Base-by-base conservation (phyloP, 441 rosid genomes). In the Brassica balearica region DNA sequence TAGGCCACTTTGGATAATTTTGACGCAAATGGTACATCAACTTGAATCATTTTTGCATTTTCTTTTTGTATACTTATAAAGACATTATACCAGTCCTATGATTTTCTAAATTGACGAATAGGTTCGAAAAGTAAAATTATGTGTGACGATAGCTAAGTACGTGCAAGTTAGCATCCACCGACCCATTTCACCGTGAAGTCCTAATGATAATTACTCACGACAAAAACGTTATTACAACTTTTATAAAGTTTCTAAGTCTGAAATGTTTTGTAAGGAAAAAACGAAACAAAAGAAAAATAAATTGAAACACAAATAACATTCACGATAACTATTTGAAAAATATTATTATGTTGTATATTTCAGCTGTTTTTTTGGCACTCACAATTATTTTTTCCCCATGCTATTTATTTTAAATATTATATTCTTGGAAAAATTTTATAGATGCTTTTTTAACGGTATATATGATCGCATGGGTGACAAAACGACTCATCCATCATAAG, bases 161-260 rank as follows among this genome's bases (percentile, higher is more conserved):
- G 67, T 77, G 76, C 29, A 72, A 65, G 72, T 71, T 77, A 65
- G 72, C 68, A 77, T 56, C 67, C 53, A 77, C 75, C 59, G 22
- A 77, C 46, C 56, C 48, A 14, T 62, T 69, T 69, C 38, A 29
- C 25, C 22, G 36, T 17, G 19, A 38, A 25, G 66, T 17, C 48
- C 15, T 46, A 8, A 63, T 62, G 61, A 19, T 43, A 46, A 73
- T 3, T 58, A 5, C 22, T 68, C 15, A 59, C 8, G 51, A 75
- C 73, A 27, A 23, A 19, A 25, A 19, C 62, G 38, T 6, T 34
- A 34, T 34, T 34, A 34, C 38, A 34, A 34, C 8, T 34, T 34
- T 29, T 29, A 29, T 29, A 29, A 29, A 29, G 34, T 29, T 29
- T 29, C 34, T 0, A 29, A 29, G 34, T 5, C 34, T 29, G 34